Evolutionary conservation across 1,139 yeast genomes (phyloP).

Genomic region (Magnusiomyces tetraspermus): DNA sequence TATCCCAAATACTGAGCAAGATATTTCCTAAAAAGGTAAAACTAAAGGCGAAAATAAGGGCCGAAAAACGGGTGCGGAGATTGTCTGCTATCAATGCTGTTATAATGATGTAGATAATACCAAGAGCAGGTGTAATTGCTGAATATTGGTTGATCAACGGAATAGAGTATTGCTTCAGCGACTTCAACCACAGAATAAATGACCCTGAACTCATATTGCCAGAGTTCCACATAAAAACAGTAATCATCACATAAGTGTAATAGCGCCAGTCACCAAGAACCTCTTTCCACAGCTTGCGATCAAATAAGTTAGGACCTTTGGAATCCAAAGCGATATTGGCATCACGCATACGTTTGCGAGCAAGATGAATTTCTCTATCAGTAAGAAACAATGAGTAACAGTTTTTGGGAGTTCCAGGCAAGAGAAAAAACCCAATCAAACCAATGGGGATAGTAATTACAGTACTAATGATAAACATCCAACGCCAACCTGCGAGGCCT

Average conservation of each 20-base stretch:
- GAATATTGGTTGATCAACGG: constrained; percentile 37
- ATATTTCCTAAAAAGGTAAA: constrained; percentile 39
- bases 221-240: constrained; percentile 57
- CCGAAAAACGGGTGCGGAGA: constrained; percentile 47
- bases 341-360: constrained; percentile 39
- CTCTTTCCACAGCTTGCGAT: constrained; percentile 35
- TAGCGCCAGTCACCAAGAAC: constrained; percentile 44
- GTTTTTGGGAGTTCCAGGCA: constrained; percentile 59
- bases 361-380: constrained; percentile 57
- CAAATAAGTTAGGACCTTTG: constrained; percentile 16
- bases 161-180: constrained; percentile 34
- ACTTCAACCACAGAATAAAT: constrained; percentile 46
- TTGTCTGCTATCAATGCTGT: constrained; percentile 44
- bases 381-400: constrained; percentile 45
- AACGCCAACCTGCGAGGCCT: constrained; percentile 59
- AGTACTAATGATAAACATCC: constrained; percentile 65
- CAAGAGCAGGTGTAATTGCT: constrained; percentile 46
- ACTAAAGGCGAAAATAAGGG: constrained; percentile 45
- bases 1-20: constrained; percentile 41
- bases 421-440: constrained; percentile 47
- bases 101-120: constrained; percentile 40
- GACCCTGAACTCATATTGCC: constrained; percentile 43
- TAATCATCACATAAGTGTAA: constrained; percentile 38
- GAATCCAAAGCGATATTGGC: constrained; percentile 7
- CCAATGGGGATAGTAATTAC: constrained; percentile 52